Base-by-base conservation (phyloP, 768 basidiomycete species). In the Coprinopsis cinerea region DNA sequence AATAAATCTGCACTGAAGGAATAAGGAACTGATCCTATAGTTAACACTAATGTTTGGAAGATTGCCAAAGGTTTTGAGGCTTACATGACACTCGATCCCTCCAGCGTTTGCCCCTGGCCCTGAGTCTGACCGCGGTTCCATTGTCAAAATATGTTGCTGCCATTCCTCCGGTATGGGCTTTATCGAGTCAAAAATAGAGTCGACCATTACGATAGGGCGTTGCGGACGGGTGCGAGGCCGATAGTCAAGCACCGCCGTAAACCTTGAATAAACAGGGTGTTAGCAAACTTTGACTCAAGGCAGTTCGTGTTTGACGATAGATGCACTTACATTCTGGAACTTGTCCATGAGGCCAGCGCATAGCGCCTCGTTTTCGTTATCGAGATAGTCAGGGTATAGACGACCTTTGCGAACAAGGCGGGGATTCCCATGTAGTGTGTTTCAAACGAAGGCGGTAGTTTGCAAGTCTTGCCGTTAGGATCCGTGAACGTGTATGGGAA, bases 131-230 rank as follows among this genome's bases (percentile, higher is more conserved):
- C 68, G 63, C 28, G 62, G 59, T 41, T 63, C 54, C 64, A 79
- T 60, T 47, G 57, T 57, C 55, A 71, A 50, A 49, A 71, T 52
- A n/a, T 75, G 61, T 57, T 83, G 76, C 44, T 65, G 64, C 81
- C 80, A 83, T 55, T 82, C 82, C 44, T 80, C 78, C 4, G 82
- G 80, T 1, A 69, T 62, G 0, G 68, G 61, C 57, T 82, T 83
- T 50, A 83, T 59, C 0, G 74, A 74, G 4, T 70, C 67, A 52
- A 76, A 61, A 48, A 80, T 75, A 3, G 72, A 64, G 23, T 74
- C 65, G 27, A 60, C 39, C n/a, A 69, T 59, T 26, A 72, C 62
- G 11, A 78, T 64, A 2, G 76, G 74, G 15, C 69, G 63, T 41
- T 62, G 65, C 1, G 81, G 73, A n/a, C 78, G 69, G 43, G 68